These are phyloP conservation scores for Porodaedalea pini DNA, from an alignment of 1,284 basidiomycete genomes.

Conservation along the genomic window DNA sequence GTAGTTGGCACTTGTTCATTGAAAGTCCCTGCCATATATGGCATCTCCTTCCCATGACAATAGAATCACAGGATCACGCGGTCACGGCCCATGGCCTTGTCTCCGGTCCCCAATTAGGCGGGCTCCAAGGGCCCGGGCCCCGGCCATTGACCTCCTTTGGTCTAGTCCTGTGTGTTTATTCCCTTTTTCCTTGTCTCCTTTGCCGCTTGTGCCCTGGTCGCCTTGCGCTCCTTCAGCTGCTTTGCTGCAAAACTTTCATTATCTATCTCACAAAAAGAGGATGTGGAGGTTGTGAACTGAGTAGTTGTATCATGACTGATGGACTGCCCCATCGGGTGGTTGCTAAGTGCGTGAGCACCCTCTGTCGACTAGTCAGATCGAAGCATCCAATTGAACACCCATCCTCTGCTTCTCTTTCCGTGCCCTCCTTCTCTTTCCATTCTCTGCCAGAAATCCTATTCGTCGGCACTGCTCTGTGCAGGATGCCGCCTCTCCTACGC, in stretches of 20 bases:
- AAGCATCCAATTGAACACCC: neutral
- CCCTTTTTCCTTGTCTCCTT: neutral
- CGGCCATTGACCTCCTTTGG: neutral
- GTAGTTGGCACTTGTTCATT: neutral
- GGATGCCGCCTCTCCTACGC: neutral
- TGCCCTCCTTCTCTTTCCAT: neutral
- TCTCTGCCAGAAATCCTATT: neutral
- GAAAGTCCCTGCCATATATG: neutral
- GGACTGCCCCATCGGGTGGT: neutral
- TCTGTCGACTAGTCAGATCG: neutral
- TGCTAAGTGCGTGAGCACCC: neutral
- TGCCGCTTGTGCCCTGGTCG: neutral
- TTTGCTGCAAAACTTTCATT: neutral
- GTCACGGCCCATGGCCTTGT: neutral
- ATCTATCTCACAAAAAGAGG: neutral
- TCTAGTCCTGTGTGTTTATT: neutral
- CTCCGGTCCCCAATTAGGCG: neutral
- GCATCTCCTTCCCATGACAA: neutral
- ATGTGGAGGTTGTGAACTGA: neutral
- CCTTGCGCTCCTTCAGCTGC: neutral
- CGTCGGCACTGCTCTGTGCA: neutral
- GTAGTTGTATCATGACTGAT: constrained; percentile 1
- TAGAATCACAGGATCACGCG: neutral
- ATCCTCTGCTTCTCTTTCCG: neutral
- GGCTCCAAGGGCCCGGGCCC: neutral